Percentiles rank a stretch among this genome's conserved stretches.
Evolutionary conservation across 2,329 filamentous ascomycete genomes (phyloP).

Genomic region (Nemania abortiva): DNA sequence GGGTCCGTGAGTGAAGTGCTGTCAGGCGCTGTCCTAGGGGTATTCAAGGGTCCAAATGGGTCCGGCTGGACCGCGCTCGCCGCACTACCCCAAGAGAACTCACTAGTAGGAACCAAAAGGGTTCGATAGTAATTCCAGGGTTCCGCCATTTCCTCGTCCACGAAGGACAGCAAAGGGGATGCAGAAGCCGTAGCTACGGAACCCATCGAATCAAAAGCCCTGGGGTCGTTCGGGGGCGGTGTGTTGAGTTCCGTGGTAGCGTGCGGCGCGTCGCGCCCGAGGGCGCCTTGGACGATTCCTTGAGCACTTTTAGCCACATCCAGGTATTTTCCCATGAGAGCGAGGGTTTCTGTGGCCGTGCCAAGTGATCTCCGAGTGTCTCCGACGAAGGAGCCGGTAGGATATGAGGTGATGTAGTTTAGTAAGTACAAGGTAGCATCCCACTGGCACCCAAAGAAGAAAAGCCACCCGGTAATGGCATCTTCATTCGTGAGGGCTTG

Average conservation of each 20-base stretch:
- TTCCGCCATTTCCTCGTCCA: not conserved
- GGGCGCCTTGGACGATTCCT: not conserved
- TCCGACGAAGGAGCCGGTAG: not conserved
- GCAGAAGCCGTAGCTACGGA: too few relatives aligned
- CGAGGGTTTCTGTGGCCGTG: not conserved
- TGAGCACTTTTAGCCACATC: slow-evolving; percentile 15
- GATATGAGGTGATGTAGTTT: slow-evolving; percentile 11
- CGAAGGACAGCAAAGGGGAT: not conserved
- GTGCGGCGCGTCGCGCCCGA: not conserved
- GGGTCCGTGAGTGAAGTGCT: not conserved
- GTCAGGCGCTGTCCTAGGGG: not conserved
- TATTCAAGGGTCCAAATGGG: too few relatives aligned
- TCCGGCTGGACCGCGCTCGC: too few relatives aligned
- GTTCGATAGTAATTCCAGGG: slow-evolving; percentile 7
- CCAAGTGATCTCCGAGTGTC: slow-evolving; percentile 14
- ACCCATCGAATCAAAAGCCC: too few relatives aligned
- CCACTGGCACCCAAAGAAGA: slow-evolving; percentile 28
- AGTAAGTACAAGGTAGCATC: slow-evolving; percentile 27
- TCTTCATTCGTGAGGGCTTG: slow-evolving; percentile 23
- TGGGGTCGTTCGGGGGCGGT: too few relatives aligned
- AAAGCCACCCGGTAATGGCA: slow-evolving; percentile 24
- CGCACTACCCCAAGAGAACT: slow-evolving; percentile 1
- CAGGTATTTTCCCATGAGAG: slow-evolving; percentile 3
- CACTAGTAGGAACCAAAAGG: not conserved
- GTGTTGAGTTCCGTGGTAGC: too few relatives aligned